phyloP scores from a whole-genome alignment of 805 yeast species.

The Maudiozyma saulgeensis region DNA sequence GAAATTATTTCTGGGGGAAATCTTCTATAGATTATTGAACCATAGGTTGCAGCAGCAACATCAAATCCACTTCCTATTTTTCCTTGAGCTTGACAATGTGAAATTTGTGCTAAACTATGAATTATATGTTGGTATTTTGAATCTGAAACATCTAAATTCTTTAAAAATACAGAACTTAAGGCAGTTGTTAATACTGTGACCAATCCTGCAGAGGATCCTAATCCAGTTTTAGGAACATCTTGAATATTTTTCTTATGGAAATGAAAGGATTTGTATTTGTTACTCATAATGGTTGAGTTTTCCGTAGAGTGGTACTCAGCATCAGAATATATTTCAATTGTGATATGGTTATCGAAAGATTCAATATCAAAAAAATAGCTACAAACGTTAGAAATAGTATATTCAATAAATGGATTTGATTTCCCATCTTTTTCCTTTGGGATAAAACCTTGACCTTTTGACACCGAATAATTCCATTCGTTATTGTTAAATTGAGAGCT shows the following conservation, averaged over 20 bases:
- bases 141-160: constrained; percentile 26
- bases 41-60: constrained; percentile 90
- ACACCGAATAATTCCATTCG: constrained; percentile 49
- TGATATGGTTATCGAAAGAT: constrained; percentile 26
- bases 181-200: constrained; percentile 74
- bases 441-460: constrained; percentile 8
- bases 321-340: constrained; percentile 69
- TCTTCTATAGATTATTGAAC: constrained; percentile 74
- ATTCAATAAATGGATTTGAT: constrained; percentile 66
- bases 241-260: constrained; percentile 53
- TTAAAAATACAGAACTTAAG: constrained; percentile 39
- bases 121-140: constrained; percentile 30
- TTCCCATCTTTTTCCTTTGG: constrained; percentile 27
- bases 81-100: constrained; percentile 90
- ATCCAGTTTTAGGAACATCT: constrained; percentile 83
- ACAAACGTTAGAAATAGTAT: constrained; percentile 47
- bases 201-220: constrained; percentile 93
- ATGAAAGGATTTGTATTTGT: constrained; percentile 38
- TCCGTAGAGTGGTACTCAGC: constrained; percentile 80
- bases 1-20: constrained; percentile 51
- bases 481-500: constrained; percentile 75
- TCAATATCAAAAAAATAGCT: constrained; percentile 38
- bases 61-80: constrained; percentile 97
- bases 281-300: constrained; percentile 30
- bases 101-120: constrained; percentile 79